phyloP scores from a whole-genome alignment of 2,329 filamentous ascomycete genomes.

The Zasmidium cellare region DNA sequence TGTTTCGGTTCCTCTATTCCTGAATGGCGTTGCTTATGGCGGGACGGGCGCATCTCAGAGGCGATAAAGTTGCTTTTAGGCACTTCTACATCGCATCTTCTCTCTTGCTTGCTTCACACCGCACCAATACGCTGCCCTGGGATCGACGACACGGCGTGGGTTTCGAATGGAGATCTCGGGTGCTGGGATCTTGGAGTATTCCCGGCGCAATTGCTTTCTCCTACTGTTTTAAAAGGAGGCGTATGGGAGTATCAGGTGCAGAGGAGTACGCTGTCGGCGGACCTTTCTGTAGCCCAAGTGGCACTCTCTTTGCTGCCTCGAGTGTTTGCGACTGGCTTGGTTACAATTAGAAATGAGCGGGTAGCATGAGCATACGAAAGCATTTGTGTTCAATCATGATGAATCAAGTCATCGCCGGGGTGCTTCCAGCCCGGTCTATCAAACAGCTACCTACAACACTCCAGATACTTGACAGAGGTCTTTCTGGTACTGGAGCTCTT shows the following conservation, averaged over 20 bases:
- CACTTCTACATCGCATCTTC: neutral
- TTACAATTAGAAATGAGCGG: conserved; percentile 8
- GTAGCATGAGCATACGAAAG: conserved; percentile 20
- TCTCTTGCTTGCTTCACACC: conserved; percentile 9
- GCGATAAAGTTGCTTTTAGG: conserved; percentile 3
- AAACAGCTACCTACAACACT: too few species aligned
- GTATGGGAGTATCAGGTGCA: conserved; percentile 12
- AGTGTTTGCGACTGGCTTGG: neutral
- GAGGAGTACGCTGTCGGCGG: neutral
- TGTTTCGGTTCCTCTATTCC: neutral
- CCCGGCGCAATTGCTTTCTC: conserved; percentile 4
- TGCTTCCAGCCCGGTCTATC: too few species aligned
- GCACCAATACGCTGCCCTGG: conserved; percentile 2
- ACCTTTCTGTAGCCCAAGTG: neutral
- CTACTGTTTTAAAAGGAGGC: conserved; percentile 9
- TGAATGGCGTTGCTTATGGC: conserved; percentile 21
- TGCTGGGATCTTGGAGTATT: conserved; percentile 6
- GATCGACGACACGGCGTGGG: conserved; percentile 6
- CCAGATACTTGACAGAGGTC: too few species aligned
- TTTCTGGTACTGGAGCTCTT: too few species aligned
- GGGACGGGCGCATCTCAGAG: conserved; percentile 5
- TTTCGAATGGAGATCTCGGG: conserved; percentile 7
- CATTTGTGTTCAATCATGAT: neutral
- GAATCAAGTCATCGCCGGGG: too few species aligned
- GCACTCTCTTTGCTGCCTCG: conserved; percentile 4